Percentiles rank a stretch among this genome's conserved stretches.
Conservation (phyloP, 2,329 filamentous ascomycete genomes). For the Penicillium sp. region DNA sequence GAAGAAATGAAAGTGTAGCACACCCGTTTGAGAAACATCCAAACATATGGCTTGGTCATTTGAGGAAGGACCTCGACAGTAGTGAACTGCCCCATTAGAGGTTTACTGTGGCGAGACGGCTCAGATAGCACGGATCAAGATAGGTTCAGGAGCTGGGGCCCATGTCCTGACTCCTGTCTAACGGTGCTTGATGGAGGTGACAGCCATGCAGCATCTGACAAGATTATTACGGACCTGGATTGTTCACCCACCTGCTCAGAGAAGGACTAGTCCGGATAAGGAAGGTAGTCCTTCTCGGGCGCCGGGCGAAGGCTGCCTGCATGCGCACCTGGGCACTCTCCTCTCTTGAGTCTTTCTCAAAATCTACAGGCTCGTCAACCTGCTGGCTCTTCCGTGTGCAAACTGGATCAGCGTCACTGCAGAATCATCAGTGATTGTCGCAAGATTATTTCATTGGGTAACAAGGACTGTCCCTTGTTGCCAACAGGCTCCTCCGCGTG, state of each 20-base stretch:
- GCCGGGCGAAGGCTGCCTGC: background rate
- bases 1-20: background rate
- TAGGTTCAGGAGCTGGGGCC: background rate
- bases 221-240: too few relatives aligned
- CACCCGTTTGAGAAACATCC: background rate
- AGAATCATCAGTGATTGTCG: background rate
- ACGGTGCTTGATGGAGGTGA: background rate
- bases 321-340: too few relatives aligned
- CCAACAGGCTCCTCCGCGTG: background rate
- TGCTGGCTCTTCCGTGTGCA: background rate
- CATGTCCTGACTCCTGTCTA: background rate
- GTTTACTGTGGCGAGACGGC: background rate
- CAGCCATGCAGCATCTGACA: background rate
- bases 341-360: background rate
- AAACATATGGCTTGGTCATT: background rate
- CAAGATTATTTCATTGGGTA: background rate
- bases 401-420: background rate
- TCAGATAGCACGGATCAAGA: too few relatives aligned
- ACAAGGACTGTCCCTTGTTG: background rate
- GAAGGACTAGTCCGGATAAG: slow-evolving; percentile 10
- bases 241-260: background rate
- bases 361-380: background rate
- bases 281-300: background rate
- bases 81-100: background rate
- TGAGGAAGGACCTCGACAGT: background rate